A percentile compares a stretch with the other conserved stretches of the same genome.
Conservation (phyloP, 768 basidiomycete species). For the Pleurotus giganteus region DNA sequence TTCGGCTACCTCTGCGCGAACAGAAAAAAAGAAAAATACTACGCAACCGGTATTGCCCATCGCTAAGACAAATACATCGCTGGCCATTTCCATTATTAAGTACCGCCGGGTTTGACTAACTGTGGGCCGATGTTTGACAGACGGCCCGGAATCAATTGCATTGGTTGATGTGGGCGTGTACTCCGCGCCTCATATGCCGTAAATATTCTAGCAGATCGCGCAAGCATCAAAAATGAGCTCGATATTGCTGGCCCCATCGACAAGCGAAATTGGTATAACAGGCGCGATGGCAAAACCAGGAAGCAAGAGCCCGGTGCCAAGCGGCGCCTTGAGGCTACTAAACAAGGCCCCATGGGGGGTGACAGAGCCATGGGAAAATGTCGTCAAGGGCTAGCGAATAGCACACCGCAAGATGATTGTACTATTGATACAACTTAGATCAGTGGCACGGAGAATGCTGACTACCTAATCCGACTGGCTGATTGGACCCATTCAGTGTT, state of each 20-base stretch:
- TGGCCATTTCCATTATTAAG: not conserved
- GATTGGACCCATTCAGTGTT: slow-evolving; percentile 24
- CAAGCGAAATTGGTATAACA: too few relatives aligned
- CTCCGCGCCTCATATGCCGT: slow-evolving; percentile 10
- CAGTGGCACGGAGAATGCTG: not conserved
- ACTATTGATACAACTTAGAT: slow-evolving; percentile 3
- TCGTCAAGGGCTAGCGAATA: not conserved
- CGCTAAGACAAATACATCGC: not conserved
- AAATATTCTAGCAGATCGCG: slow-evolving; percentile 6
- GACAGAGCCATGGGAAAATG: not conserved
- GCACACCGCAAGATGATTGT: not conserved
- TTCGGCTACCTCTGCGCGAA: slow-evolving; percentile 7
- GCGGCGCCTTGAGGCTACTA: too few relatives aligned
- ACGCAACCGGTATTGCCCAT: not conserved
- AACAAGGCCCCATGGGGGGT: not conserved
- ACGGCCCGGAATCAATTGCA: slow-evolving; percentile 8
- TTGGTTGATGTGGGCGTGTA: slow-evolving; percentile 7
- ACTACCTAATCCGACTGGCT: not conserved
- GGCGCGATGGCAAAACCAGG: too few relatives aligned
- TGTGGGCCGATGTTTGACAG: slow-evolving; percentile 9
- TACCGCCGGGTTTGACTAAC: slow-evolving; percentile 6
- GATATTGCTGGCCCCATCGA: not conserved
- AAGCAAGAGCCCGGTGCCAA: too few relatives aligned
- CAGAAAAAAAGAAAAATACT: slow-evolving; percentile 7
- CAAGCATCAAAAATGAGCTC: slow-evolving; percentile 1